These are phyloP conservation scores for Metschnikowia kunwiensis DNA, from an alignment of 805 yeast species.

Conservation along the genomic window DNA sequence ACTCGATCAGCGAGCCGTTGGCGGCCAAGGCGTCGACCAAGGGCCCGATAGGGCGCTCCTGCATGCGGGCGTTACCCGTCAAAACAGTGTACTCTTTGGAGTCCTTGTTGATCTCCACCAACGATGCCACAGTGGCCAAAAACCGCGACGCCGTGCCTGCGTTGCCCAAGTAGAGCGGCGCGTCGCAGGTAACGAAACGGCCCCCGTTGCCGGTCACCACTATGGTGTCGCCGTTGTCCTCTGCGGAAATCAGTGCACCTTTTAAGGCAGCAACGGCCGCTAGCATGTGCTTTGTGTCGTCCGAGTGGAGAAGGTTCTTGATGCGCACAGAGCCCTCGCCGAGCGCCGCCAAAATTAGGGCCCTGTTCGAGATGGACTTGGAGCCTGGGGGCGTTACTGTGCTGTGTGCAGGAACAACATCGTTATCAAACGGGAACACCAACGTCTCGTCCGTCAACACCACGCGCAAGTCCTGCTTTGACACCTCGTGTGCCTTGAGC, in stretches of 20 bases:
- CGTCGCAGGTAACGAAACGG: constrained; percentile 55
- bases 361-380: constrained; percentile 94
- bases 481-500: constrained; percentile 78
- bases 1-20: constrained; percentile 76
- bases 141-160: constrained; percentile 98
- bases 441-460: constrained; percentile 77
- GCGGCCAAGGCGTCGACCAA: constrained; percentile 82
- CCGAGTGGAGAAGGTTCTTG: constrained; percentile 87
- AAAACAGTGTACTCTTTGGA: constrained; percentile 51
- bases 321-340: constrained; percentile 82
- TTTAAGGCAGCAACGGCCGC: constrained; percentile 74
- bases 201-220: constrained; percentile 87
- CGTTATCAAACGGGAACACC: constrained; percentile 54
- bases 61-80: constrained; percentile 97
- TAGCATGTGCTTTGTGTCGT: constrained; percentile 93
- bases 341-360: constrained; percentile 86
- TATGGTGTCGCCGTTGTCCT: constrained; percentile 86
- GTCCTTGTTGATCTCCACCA: constrained; percentile 50
- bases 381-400: constrained; percentile 90
- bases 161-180: constrained; percentile 84
- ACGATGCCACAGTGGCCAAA: constrained; percentile 86
- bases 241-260: constrained; percentile 80
- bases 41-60: constrained; percentile 95
- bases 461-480: constrained; percentile 76
- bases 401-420: constrained; percentile 35